Base-by-base conservation (phyloP, 1,139 yeast species). In the Petasospora fabianii region DNA sequence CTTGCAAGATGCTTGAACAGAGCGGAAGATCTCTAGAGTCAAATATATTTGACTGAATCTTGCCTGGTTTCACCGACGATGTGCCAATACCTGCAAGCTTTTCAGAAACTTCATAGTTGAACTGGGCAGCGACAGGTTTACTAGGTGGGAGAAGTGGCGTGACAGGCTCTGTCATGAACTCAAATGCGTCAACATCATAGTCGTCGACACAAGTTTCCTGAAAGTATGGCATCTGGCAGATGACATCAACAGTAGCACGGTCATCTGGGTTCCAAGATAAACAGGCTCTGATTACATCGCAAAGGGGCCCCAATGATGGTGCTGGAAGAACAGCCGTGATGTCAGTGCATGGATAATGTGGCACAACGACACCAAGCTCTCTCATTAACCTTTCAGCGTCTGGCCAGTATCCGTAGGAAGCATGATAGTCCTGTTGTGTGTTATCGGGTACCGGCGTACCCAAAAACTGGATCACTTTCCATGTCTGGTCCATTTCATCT, bases 401-500 rank as follows among this genome's bases (percentile, higher is more conserved):
- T 38, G 69, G 68, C 94, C 94, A 81, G 50, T 62, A 69, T 0
- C 92, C 87, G 29, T 90, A 86, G 36, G 73, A 62, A 0, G 87
- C 80, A 26, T 53, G 44, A 30, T 60, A 60, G 19, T 56, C 50
- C 19, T 38, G 46, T 14, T 51, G 35, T 8, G 45, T 47, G 15
- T 57, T 51, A 13, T 58, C 51, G 4, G 62, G 54, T 26, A 60
- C 59, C 0, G 96, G 96, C 12, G 82, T 71, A 0, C 98, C 97
- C 35, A 90, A 66, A 7, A 77, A 67, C 42, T 73, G 72, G 36
- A 86, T 61, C 7, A 86, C 80, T 53, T 71, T 73, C 72, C 78
- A 73, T 12, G 83, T 69, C 62, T 87, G 96, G 54, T 88, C 96
- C 34, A 80, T 53, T 55, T 86, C 95, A 54, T 79, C 75, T 12